These are phyloP conservation scores for Colletotrichum navitas DNA, from an alignment of 2,329 filamentous ascomycete species.

Conservation along the genomic window DNA sequence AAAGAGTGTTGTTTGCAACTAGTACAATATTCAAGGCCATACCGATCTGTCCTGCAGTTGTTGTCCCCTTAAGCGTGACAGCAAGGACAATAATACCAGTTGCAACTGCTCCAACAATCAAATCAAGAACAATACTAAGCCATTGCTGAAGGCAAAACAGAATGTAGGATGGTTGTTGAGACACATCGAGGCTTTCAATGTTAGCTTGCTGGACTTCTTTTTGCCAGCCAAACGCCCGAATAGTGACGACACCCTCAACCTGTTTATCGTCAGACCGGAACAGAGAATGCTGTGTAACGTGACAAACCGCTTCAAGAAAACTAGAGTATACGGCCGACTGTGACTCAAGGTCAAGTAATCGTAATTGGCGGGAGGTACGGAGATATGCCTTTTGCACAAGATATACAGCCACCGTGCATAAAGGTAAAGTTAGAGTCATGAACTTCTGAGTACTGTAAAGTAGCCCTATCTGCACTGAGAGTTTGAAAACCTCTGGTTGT, in stretches of 20 bases:
- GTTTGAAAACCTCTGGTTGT: constrained; percentile 31
- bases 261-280: no score
- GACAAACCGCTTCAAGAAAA: constrained; percentile 58
- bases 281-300: no score
- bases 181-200: constrained; percentile 61
- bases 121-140: constrained; percentile 64
- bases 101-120: constrained; percentile 61
- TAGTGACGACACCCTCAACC: constrained; percentile 60
- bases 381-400: constrained; percentile 55
- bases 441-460: constrained; percentile 37
- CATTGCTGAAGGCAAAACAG: constrained; percentile 69
- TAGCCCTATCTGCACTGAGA: constrained; percentile 16
- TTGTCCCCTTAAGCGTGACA: constrained; percentile 45
- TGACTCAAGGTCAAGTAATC: constrained; percentile 57
- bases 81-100: constrained; percentile 60
- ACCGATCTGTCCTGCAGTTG: constrained; percentile 33
- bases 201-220: constrained; percentile 58
- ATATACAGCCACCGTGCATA: constrained; percentile 46
- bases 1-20: constrained; percentile 48
- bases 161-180: constrained; percentile 69
- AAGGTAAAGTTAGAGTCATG: constrained; percentile 47
- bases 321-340: constrained; percentile 56
- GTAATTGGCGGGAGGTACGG: constrained; percentile 57
- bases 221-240: constrained; percentile 69
- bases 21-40: constrained; percentile 47